Evolutionary conservation across 2,329 filamentous ascomycete genomes (phyloP).

Genomic region (Trichophyton benhamiae): DNA sequence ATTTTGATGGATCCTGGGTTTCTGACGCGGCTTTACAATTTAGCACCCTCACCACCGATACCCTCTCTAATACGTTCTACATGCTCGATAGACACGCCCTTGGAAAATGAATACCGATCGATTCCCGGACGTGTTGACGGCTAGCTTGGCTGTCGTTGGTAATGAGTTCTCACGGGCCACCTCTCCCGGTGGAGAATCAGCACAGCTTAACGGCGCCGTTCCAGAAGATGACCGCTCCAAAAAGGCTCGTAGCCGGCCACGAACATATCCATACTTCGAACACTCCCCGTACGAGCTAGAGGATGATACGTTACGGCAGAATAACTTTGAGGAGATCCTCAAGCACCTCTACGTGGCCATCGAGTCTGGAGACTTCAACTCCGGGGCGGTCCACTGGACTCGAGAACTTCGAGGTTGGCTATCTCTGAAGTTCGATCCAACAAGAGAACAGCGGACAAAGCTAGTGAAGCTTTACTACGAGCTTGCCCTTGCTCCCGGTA

Average conservation of each 20-base stretch:
- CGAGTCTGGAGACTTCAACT: constrained; percentile 83
- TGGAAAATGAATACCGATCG: constrained; percentile 7
- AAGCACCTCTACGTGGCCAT: constrained; percentile 88
- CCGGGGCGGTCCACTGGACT: constrained; percentile 92
- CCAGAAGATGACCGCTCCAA: constrained; percentile 37
- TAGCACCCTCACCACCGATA: not conserved
- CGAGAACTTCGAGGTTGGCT: constrained; percentile 92
- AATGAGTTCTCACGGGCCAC: constrained; percentile 66
- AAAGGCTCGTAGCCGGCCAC: constrained; percentile 59
- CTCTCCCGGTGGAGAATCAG: constrained; percentile 53
- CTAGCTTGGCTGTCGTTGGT: constrained; percentile 16
- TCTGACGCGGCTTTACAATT: not conserved
- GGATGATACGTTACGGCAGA: constrained; percentile 62
- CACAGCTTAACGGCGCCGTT: constrained; percentile 38
- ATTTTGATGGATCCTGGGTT: not conserved
- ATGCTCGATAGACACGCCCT: not conserved
- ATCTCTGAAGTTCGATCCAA: constrained; percentile 92
- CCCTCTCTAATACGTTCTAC: not conserved
- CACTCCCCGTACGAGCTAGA: constrained; percentile 85
- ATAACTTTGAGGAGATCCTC: constrained; percentile 72
- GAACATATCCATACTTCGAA: constrained; percentile 86
- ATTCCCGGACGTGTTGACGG: constrained; percentile 8
- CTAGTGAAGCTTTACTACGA: constrained; percentile 91
- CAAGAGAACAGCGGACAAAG: constrained; percentile 66
- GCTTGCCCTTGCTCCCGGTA: constrained; percentile 74